A percentile compares a stretch with the other conserved stretches of the same genome.
phyloP scores from a whole-genome alignment of 139 green algal species.

The Ostreobium quekettii region DNA sequence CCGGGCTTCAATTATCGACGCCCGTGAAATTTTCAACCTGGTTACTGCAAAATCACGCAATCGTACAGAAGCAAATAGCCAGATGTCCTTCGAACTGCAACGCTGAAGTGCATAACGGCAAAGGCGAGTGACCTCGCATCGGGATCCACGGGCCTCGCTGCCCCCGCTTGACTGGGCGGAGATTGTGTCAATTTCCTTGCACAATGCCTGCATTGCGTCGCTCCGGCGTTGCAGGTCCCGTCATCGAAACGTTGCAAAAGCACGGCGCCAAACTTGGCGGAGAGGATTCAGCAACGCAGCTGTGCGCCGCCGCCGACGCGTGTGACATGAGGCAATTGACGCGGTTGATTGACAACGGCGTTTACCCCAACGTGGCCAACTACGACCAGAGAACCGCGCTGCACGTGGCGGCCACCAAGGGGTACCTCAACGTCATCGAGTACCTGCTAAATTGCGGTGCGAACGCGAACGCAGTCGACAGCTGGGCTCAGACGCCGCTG shows the following conservation, averaged over 20 bases:
- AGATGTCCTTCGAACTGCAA: too few species aligned
- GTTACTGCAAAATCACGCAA: too few species aligned
- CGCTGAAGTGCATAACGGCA: too few species aligned
- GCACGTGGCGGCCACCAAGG: constrained; percentile 45
- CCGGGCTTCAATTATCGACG: too few species aligned
- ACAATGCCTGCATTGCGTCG: not conserved
- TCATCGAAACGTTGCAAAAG: not conserved
- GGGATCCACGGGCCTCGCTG: too few species aligned
- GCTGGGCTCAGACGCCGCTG: constrained; percentile 7
- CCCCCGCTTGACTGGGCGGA: too few species aligned
- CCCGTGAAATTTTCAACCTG: too few species aligned
- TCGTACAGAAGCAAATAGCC: too few species aligned
- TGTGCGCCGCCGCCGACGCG: constrained; percentile 26
- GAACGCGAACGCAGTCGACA: constrained; percentile 25
- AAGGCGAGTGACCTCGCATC: too few species aligned
- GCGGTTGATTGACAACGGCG: constrained; percentile 31
- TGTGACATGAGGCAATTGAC: constrained; percentile 31
- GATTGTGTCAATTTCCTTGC: too few species aligned
- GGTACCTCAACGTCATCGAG: constrained; percentile 36
- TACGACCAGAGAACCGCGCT: constrained; percentile 54
- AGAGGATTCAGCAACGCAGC: not conserved
- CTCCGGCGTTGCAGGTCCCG: not conserved
- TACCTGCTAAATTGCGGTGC: constrained; percentile 23
- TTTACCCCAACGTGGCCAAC: constrained; percentile 30
- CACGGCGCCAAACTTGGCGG: not conserved